Conservation (phyloP, 176 grass and related monocot species). For the Triticum timopheevii region DNA sequence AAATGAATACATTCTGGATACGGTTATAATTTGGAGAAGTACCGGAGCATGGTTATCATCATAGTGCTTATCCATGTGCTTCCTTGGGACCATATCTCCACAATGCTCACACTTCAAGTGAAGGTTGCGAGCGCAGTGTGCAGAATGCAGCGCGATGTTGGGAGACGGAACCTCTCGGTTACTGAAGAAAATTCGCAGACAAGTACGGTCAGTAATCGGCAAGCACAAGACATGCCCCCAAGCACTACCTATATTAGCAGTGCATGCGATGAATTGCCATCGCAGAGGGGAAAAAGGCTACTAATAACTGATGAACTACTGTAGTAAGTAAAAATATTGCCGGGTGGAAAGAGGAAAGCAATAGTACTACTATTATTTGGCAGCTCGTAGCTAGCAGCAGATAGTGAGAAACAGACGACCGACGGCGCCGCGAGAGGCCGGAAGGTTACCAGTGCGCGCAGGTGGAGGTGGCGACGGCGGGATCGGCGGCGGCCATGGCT, state of each 20-base stretch:
- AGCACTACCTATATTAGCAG: not conserved
- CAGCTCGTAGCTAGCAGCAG: too few relatives aligned
- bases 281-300: too few relatives aligned
- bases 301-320: too few relatives aligned
- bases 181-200: conserved; percentile 30
- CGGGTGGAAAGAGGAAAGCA: too few relatives aligned
- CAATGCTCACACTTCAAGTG: conserved; percentile 53
- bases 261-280: too few relatives aligned
- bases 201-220: not conserved
- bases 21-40: conserved; percentile 1
- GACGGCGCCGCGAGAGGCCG: not conserved
- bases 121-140: conserved; percentile 66
- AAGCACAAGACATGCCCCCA: not conserved
- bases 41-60: conserved; percentile 64
- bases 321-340: too few relatives aligned
- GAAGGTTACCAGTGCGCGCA: conserved; percentile 62
- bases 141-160: conserved; percentile 62
- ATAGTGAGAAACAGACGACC: too few relatives aligned
- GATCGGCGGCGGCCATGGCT: conserved; percentile 23
- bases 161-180: conserved; percentile 50
- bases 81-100: conserved; percentile 63
- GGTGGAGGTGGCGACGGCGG: conserved; percentile 33
- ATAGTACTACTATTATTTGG: too few relatives aligned
- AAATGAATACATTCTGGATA: conserved; percentile 19
- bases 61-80: conserved; percentile 64